These are phyloP conservation scores for Mortierella sp. DNA, from an alignment of 371 early-diverging fungal genomes.

Conservation along the genomic window DNA sequence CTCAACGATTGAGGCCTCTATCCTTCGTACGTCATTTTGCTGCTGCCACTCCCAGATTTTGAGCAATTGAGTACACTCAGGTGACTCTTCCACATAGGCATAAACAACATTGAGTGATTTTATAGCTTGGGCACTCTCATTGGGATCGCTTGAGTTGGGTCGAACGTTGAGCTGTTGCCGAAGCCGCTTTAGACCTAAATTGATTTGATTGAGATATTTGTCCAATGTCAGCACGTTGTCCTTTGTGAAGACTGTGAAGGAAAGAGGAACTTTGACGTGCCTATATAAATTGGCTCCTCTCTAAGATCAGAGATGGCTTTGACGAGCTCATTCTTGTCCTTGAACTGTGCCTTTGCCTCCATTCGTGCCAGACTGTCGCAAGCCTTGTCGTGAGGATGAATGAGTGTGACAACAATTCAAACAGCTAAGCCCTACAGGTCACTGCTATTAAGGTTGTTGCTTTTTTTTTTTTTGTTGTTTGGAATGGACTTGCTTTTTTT, in stretches of 20 bases:
- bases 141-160: constrained; percentile 50
- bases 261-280: constrained; percentile 17
- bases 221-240: constrained; percentile 2
- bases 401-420: constrained; percentile 12
- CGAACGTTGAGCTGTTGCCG: constrained; percentile 51
- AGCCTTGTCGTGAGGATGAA: constrained; percentile 13
- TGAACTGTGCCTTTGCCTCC: constrained; percentile 45
- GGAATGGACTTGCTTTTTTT: neutral
- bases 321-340: constrained; percentile 50
- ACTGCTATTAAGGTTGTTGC: neutral
- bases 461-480: constrained; percentile 13
- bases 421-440: constrained; percentile 5
- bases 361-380: constrained; percentile 24
- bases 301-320: constrained; percentile 44
- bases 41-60: constrained; percentile 63
- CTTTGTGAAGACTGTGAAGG: neutral
- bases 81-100: constrained; percentile 49
- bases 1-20: constrained; percentile 72
- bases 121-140: constrained; percentile 43
- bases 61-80: constrained; percentile 50
- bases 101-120: constrained; percentile 35
- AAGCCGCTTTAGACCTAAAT: constrained; percentile 42
- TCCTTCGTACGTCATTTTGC: constrained; percentile 84
- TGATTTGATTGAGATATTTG: neutral
- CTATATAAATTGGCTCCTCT: constrained; percentile 37